Base-by-base conservation (phyloP, 169 alveolate genomes). In the Cystoisospora suis region DNA sequence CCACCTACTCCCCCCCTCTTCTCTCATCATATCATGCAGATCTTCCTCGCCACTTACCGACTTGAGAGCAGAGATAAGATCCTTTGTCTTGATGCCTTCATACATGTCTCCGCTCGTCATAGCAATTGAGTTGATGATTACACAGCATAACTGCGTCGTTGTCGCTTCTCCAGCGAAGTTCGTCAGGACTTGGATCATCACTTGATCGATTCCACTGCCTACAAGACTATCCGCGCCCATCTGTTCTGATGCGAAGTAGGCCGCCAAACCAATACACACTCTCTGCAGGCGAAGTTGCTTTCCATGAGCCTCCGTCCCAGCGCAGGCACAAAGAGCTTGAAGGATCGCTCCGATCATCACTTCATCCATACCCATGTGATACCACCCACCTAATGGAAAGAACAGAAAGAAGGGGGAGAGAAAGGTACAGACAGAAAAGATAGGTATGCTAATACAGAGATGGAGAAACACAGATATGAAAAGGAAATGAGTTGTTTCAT, bases 241-340 rank as follows among this genome's bases (percentile, higher is more conserved):
- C 85, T 94, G 93, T 87, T 91, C 95, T 29, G 96, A 91, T 32
- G 91, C 94, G 36, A 94, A 90, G 90, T 94, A 91, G 29, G 93
- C 94, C 45, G 93, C 87, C 42, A 94, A 70, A 58, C 96, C 96
- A 46, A 94, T 90, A 58, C 93, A 92, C 36, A 93, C 94, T 32
- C 96, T 90, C 95, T 93, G 94, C 4, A 94, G 89, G n/a, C 96
- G 95, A 46, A 94, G 90, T 80, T 94, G 96, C 81, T 93, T 92
- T 32, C 92, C 94, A 79, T 94, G 94, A 81, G 77, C 86, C 85
- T 94, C 96, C 89, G 86, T 87, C 23, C 91, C 90, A n/a, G 94
- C 94, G 59, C 92, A 91, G 0, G 94, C 92, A 77, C 94, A 91
- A 17, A 91, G 88, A 27, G 94, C 94, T 72, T 91, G 94, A 9